phyloP scores from a whole-genome alignment of 352 stramenopile genomes.

The Phytopythium vexans region DNA sequence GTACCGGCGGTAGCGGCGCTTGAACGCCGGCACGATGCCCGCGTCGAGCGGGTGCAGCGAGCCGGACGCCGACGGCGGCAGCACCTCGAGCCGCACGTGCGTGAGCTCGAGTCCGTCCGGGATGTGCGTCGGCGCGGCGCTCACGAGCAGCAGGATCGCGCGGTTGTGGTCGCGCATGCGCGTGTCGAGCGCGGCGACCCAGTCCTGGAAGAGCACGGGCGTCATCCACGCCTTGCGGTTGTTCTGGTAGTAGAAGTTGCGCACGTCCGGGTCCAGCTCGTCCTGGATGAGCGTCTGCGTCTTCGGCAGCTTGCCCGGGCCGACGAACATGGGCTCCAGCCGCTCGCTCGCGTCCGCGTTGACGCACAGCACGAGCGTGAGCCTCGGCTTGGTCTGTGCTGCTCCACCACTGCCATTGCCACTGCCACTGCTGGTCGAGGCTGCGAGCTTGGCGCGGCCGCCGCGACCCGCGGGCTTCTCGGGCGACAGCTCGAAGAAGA shows the following conservation, averaged over 20 bases:
- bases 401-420: slow-evolving; percentile 18
- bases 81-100: slow-evolving; percentile 49
- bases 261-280: slow-evolving; percentile 17
- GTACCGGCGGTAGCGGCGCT: slow-evolving; percentile 49
- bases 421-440: slow-evolving; percentile 14
- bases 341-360: slow-evolving; percentile 54
- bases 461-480: slow-evolving; percentile 37
- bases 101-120: slow-evolving; percentile 45
- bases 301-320: slow-evolving; percentile 18
- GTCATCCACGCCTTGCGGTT: slow-evolving; percentile 57
- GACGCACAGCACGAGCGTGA: slow-evolving; percentile 37
- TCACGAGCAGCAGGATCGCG: slow-evolving; percentile 38
- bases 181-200: slow-evolving; percentile 41
- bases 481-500: slow-evolving; percentile 49
- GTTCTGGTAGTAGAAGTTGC: slow-evolving; percentile 46
- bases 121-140: slow-evolving; percentile 41
- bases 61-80: slow-evolving; percentile 33
- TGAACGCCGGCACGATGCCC: slow-evolving; percentile 44
- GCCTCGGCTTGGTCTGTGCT: neutral
- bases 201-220: slow-evolving; percentile 59
- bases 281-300: slow-evolving; percentile 5
- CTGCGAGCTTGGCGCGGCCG: too few relatives aligned
- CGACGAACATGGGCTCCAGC: slow-evolving; percentile 57
- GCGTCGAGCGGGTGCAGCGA: slow-evolving; percentile 40
- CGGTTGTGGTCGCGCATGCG: slow-evolving; percentile 41